These are phyloP conservation scores for Globisporangium sylvaticum DNA, from an alignment of 352 stramenopile species.

Conservation along the genomic window DNA sequence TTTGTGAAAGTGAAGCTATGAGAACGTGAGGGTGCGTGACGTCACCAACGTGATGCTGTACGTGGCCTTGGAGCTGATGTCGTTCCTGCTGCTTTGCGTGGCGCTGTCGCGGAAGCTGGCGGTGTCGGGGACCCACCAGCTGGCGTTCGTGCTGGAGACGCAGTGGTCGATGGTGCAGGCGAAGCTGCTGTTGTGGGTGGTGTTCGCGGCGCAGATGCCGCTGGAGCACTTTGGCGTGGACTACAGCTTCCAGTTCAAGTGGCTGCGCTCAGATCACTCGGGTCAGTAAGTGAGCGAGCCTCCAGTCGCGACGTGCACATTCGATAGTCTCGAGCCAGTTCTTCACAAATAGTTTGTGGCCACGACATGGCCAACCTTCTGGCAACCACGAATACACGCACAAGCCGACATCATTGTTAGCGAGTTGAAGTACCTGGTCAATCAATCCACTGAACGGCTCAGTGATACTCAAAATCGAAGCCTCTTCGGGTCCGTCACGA, in stretches of 20 bases:
- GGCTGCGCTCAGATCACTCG: background rate
- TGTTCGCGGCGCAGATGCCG: constrained; percentile 24
- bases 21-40: background rate
- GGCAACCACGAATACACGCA: background rate
- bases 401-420: background rate
- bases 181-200: constrained; percentile 35
- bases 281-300: background rate
- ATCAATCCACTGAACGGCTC: background rate
- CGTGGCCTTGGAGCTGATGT: constrained; percentile 19
- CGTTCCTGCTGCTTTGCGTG: constrained; percentile 16
- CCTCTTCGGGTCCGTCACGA: background rate
- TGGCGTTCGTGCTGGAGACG: constrained; percentile 32
- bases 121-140: constrained; percentile 11
- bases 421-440: background rate
- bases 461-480: background rate
- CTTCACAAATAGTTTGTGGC: background rate
- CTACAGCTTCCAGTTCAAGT: constrained; percentile 9
- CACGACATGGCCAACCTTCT: background rate
- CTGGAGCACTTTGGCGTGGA: constrained; percentile 29
- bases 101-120: constrained; percentile 15
- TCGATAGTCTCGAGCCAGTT: background rate
- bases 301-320: background rate
- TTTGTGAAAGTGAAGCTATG: background rate
- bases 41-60: constrained; percentile 21
- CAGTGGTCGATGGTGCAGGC: constrained; percentile 27